phyloP scores from a whole-genome alignment of 1,284 basidiomycete genomes.

The Naganishia sp. region DNA sequence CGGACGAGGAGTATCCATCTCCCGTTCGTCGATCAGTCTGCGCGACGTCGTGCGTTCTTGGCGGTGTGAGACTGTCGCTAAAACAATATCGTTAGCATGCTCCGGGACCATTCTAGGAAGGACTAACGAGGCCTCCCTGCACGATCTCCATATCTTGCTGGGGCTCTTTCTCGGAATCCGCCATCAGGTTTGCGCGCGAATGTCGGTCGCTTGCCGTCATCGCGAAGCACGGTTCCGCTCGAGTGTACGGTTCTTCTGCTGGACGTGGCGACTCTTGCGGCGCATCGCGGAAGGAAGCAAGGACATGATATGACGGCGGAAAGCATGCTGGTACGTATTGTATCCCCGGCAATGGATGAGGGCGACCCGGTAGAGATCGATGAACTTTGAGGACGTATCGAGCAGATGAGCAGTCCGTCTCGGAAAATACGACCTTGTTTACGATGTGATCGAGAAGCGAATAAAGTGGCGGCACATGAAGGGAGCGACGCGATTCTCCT shows the following conservation, averaged over 20 bases:
- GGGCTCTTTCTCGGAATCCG: too few species aligned
- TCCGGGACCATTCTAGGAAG: not conserved
- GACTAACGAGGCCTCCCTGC: not conserved
- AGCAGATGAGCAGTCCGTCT: not conserved
- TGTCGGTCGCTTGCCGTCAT: not conserved
- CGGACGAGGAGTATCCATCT: not conserved
- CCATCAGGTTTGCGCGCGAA: not conserved
- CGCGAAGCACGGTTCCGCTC: not conserved
- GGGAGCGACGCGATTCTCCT: constrained; percentile 10
- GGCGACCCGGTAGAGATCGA: too few species aligned
- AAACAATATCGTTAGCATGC: not conserved
- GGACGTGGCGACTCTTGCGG: constrained; percentile 9
- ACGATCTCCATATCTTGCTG: not conserved
- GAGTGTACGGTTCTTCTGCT: constrained; percentile 5
- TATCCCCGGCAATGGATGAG: not conserved
- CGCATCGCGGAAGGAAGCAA: constrained; percentile 12
- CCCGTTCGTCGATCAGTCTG: constrained; percentile 20
- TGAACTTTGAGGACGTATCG: too few species aligned
- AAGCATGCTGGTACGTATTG: not conserved
- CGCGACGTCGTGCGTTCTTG: constrained; percentile 23
- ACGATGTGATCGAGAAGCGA: constrained; percentile 5
- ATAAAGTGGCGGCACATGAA: constrained; percentile 17
- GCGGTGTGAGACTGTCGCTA: not conserved
- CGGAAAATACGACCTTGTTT: constrained; percentile 12
- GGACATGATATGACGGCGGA: constrained; percentile 5